These are phyloP conservation scores for Gossypium australe DNA, from an alignment of 345 rosid species.

Conservation along the genomic window DNA sequence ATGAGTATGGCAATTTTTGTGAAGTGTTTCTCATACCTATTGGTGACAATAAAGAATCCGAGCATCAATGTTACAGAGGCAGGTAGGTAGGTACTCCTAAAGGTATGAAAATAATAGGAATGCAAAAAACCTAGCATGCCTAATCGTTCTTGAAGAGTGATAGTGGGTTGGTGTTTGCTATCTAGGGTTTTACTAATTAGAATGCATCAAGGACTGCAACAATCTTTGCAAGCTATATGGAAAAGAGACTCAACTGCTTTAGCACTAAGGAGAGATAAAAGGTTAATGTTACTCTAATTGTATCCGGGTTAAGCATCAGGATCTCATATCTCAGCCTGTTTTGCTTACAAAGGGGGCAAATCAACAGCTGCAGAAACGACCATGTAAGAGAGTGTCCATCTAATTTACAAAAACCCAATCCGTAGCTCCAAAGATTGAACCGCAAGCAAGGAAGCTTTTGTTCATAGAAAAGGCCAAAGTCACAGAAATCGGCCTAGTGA, in stretches of 20 bases:
- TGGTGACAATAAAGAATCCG: not conserved
- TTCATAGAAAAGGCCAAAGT: not conserved
- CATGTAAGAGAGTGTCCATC: not conserved
- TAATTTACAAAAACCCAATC: not conserved
- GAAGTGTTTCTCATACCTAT: not conserved
- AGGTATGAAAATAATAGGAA: not conserved
- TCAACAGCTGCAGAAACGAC: not conserved
- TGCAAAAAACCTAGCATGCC: not conserved
- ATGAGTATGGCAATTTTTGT: too few relatives aligned
- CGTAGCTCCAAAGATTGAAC: not conserved
- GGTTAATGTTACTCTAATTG: not conserved
- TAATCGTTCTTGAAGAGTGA: not conserved
- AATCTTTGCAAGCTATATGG: not conserved
- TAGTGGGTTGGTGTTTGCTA: not conserved
- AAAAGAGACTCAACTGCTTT: not conserved
- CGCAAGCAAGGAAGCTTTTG: not conserved
- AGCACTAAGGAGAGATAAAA: not conserved
- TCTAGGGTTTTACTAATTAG: not conserved
- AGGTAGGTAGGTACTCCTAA: not conserved
- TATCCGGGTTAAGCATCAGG: not conserved
- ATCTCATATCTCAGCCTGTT: not conserved
- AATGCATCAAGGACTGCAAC: not conserved
- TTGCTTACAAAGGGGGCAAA: not conserved
- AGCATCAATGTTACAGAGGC: not conserved
- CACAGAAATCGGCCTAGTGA: not conserved